Conservation (phyloP, 495 filamentous ascomycete genomes). For the Lepidopterella palustris region DNA sequence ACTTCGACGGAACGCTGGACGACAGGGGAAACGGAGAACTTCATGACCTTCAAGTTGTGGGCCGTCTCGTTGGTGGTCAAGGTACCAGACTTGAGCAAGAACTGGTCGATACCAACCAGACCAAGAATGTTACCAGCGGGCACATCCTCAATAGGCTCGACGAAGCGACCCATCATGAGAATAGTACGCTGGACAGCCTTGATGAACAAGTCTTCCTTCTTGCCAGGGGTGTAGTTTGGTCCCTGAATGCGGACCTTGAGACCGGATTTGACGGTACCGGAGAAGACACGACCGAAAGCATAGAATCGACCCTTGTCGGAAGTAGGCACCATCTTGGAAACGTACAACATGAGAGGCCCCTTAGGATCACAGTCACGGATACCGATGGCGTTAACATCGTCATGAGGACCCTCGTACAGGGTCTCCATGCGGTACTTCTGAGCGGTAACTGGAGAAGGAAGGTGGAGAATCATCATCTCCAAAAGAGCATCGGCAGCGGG, state of each 20-base stretch:
- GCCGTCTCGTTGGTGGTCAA: conserved; percentile 94
- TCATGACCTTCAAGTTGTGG: conserved; percentile 99
- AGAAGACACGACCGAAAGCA: conserved; percentile 99
- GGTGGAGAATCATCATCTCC: conserved; percentile 99
- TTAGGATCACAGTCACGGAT: conserved; percentile 98
- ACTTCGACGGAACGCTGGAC: conserved; percentile 98
- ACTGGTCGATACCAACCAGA: conserved; percentile 99
- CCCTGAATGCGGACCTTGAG: conserved; percentile 99
- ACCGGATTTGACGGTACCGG: conserved; percentile 93
- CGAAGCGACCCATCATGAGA: conserved; percentile 99
- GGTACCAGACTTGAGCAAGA: conserved; percentile 99
- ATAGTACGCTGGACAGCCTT: conserved; percentile 99
- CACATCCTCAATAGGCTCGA: conserved; percentile 98
- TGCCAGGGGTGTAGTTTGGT: conserved; percentile 95
- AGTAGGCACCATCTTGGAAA: conserved; percentile 99
- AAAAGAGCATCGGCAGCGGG: conserved; percentile 95
- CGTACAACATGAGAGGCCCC: conserved; percentile 98
- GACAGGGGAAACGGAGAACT: conserved; percentile 99
- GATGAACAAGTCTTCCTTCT: conserved; percentile 98
- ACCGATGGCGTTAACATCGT: conserved; percentile 86
- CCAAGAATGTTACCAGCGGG: conserved; percentile 99
- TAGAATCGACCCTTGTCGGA: conserved; percentile 99
- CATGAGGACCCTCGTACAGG: conserved; percentile 92
- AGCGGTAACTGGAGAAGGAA: conserved; percentile 91
- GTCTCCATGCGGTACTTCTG: conserved; percentile 98